Conservation (phyloP, 2,329 filamentous ascomycete species). For the Ascocoryne sarcoides region DNA sequence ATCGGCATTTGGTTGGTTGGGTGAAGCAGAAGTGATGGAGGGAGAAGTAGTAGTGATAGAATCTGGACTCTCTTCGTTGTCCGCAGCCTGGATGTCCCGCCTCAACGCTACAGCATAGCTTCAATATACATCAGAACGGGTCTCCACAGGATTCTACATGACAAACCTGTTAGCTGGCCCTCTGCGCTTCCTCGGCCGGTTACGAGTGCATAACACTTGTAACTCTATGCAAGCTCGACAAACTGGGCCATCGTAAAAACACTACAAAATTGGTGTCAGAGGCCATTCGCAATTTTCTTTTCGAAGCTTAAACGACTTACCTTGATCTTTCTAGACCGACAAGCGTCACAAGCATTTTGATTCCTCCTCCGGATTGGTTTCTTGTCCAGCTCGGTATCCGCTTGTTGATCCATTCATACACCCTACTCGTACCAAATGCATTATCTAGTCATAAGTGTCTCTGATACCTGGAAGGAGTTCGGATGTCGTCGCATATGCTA, state of each 20-base stretch:
- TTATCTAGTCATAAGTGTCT: too few relatives aligned
- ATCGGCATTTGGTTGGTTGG: not conserved
- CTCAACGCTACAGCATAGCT: not conserved
- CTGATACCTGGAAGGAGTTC: constrained; percentile 2
- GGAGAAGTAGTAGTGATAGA: not conserved
- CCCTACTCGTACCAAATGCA: not conserved
- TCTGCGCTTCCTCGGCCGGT: constrained; percentile 23
- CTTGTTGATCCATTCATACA: not conserved
- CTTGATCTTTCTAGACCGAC: constrained; percentile 26
- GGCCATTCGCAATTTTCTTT: not conserved
- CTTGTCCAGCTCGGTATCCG: not conserved
- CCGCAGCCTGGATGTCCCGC: not conserved
- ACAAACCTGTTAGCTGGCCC: constrained; percentile 23
- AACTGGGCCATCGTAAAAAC: constrained; percentile 1
- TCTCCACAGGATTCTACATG: not conserved
- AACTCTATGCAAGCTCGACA: constrained; percentile 20
- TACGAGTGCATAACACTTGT: constrained; percentile 23
- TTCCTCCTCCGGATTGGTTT: constrained; percentile 1
- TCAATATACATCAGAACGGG: not conserved
- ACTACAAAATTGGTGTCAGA: constrained; percentile 1
- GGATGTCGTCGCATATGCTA: not conserved
- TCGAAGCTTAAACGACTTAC: not conserved
- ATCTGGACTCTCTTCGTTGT: not conserved
- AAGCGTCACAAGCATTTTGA: constrained; percentile 26
- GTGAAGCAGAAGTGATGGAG: not conserved